A percentile compares a stretch with the other conserved stretches of the same genome.
These are phyloP conservation scores for Pestalotiopsis fici DNA, from an alignment of 2,329 filamentous ascomycete species.

Conservation along the genomic window DNA sequence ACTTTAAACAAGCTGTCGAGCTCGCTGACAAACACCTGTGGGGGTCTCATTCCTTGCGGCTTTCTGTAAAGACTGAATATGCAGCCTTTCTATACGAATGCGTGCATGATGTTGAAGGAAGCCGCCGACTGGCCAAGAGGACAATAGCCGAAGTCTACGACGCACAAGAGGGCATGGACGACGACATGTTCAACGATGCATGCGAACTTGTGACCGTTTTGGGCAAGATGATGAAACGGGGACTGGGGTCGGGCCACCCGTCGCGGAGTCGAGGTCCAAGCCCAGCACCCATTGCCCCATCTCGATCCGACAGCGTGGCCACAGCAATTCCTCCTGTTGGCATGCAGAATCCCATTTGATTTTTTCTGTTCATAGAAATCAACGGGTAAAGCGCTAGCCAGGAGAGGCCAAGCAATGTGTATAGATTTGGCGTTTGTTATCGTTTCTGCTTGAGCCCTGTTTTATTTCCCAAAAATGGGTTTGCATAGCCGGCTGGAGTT, in stretches of 20 bases:
- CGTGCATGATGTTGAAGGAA: slow-evolving; percentile 76
- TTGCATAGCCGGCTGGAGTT: slow-evolving; percentile 6
- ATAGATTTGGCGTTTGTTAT: not conserved
- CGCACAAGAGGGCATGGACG: slow-evolving; percentile 88
- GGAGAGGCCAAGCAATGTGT: not conserved
- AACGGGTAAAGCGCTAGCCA: not conserved
- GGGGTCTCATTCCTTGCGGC: slow-evolving; percentile 84
- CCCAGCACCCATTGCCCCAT: slow-evolving; percentile 17
- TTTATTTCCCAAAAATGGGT: not conserved
- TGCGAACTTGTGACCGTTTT: slow-evolving; percentile 84
- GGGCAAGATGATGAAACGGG: slow-evolving; percentile 85
- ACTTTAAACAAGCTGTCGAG: slow-evolving; percentile 76
- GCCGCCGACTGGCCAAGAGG: slow-evolving; percentile 74
- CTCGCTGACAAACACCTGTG: slow-evolving; percentile 78
- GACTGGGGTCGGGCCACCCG: slow-evolving; percentile 40
- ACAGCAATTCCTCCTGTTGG: slow-evolving; percentile 20
- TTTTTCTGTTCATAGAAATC: not conserved
- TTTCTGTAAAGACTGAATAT: slow-evolving; percentile 91
- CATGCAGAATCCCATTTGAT: slow-evolving; percentile 24
- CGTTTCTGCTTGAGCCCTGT: not conserved
- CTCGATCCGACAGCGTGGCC: slow-evolving; percentile 17
- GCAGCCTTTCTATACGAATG: slow-evolving; percentile 94
- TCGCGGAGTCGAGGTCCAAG: slow-evolving; percentile 13
- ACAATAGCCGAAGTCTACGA: slow-evolving; percentile 91
- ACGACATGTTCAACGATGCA: slow-evolving; percentile 92